Evolutionary conservation across 192 early-diverging fungal species (phyloP), one percentile per base, ranked within the genome.

Genomic region (Umbelopsis sp.): DNA sequence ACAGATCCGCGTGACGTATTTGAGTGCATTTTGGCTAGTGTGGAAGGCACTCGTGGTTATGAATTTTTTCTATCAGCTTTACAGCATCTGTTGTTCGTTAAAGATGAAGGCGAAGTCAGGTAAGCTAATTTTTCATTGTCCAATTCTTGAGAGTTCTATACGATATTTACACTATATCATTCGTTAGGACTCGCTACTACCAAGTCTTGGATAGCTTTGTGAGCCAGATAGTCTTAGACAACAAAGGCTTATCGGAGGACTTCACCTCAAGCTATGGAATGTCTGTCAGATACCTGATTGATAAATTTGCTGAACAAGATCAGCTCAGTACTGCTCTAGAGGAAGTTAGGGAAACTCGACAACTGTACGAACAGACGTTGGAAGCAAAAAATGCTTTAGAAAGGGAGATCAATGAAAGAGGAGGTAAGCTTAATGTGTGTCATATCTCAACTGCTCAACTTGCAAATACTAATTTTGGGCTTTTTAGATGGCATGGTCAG

Each of bases 221-320:
- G 16, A 87, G 91, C 1, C 90, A 94, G 66, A 86, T 94, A 3
- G 92, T 94, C n/a, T 82, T 92, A 69, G 92, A 94, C 69, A 84
- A 90, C 27, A 86, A 87, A 65, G 83, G 82, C 0, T 70, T 81
- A 20, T 70, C 71, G 0, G 89, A 90, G 22, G 82, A 83, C 45
- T 90, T 89, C 70, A 81, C 83, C 16, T 74, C 84, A 73, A 85
- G 82, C 48, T 86, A 89, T 48, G 88, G 89, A 16, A 82, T 91
- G 9, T 88, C 89, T 55, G 91, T 94, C 11, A 87, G 84, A 20
- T 85, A 89, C 15, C 83, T 94, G 6, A 80, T 92, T 18, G 85
- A 87, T 75, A 92, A 91, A 72, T 89, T 94, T 68, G 90, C 90
- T 0, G 91, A 94, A 69, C 91, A 94, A 77, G 92, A 94, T 69